Percentiles rank a stretch among this genome's conserved stretches.
phyloP scores from a whole-genome alignment of 208 protist genomes.

The Angomonas ambiguus region DNA sequence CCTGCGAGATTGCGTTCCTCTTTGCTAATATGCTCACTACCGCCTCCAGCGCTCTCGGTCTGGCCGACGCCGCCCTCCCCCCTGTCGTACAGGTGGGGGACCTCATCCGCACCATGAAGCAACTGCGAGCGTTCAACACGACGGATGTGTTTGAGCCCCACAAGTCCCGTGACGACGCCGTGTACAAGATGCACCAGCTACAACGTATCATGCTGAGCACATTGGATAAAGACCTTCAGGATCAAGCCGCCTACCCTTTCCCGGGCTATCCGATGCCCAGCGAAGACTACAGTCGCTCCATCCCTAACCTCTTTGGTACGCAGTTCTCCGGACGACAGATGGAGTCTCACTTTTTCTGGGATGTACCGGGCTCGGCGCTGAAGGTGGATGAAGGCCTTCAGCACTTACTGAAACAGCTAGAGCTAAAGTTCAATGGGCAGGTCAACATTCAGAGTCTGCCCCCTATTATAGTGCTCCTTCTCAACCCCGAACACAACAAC shows the following conservation, averaged over 20 bases:
- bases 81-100: conserved; percentile 84
- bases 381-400: conserved; percentile 89
- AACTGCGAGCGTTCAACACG: conserved; percentile 46
- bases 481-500: conserved; percentile 86
- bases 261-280: conserved; percentile 49
- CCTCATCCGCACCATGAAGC: conserved; percentile 78
- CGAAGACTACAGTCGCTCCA: conserved; percentile 64
- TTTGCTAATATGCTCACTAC: conserved; percentile 87
- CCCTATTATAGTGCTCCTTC: conserved; percentile 83
- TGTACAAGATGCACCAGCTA: conserved; percentile 78
- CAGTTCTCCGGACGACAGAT: conserved; percentile 60
- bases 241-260: conserved; percentile 77
- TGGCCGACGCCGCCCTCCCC: conserved; percentile 55
- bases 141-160: conserved; percentile 63
- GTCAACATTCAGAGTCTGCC: conserved; percentile 84
- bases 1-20: conserved; percentile 84
- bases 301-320: conserved; percentile 77
- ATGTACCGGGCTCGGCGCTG: conserved; percentile 82
- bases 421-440: conserved; percentile 57
- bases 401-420: conserved; percentile 86
- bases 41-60: conserved; percentile 36
- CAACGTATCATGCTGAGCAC: conserved; percentile 68
- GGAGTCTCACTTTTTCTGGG: conserved; percentile 84
- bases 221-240: conserved; percentile 74
- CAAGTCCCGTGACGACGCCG: conserved; percentile 77